These are phyloP conservation scores for Phytophthora tubulina DNA, from an alignment of 352 stramenopile genomes.

Conservation along the genomic window DNA sequence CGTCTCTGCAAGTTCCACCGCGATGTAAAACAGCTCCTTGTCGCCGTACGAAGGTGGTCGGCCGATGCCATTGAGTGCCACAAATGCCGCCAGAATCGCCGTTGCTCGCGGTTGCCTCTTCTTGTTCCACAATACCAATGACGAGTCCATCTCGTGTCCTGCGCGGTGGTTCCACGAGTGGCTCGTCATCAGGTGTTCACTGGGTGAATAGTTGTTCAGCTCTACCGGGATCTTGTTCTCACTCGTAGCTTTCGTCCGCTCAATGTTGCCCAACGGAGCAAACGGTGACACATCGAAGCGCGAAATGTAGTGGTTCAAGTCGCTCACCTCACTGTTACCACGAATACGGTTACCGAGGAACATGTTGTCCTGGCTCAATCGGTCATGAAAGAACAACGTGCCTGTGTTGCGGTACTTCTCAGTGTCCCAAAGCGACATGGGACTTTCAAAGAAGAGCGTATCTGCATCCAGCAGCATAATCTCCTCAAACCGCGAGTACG, in stretches of 20 bases:
- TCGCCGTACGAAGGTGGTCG: constrained; percentile 69
- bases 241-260: constrained; percentile 34
- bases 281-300: constrained; percentile 63
- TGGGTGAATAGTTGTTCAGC: constrained; percentile 58
- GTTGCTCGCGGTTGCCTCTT: constrained; percentile 70
- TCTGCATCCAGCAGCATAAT: constrained; percentile 81
- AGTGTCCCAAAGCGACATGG: constrained; percentile 61
- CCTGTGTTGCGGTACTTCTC: constrained; percentile 62
- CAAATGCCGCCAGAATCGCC: constrained; percentile 67
- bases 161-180: constrained; percentile 74
- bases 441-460: constrained; percentile 69
- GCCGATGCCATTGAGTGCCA: constrained; percentile 48
- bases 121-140: constrained; percentile 82
- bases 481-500: constrained; percentile 78
- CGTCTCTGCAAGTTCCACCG: constrained; percentile 73
- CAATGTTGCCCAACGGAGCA: constrained; percentile 45
- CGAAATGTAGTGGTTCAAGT: constrained; percentile 64
- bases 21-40: constrained; percentile 85
- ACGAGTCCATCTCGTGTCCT: constrained; percentile 82
- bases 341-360: constrained; percentile 53
- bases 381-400: constrained; percentile 69
- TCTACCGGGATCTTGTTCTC: constrained; percentile 37
- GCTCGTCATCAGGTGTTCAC: constrained; percentile 60
- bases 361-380: constrained; percentile 49
- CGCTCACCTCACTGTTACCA: constrained; percentile 36